Evolutionary conservation across 129 eudicot species (phyloP), one percentile per base, ranked within the genome.

Genomic region (Apium graveolens): DNA sequence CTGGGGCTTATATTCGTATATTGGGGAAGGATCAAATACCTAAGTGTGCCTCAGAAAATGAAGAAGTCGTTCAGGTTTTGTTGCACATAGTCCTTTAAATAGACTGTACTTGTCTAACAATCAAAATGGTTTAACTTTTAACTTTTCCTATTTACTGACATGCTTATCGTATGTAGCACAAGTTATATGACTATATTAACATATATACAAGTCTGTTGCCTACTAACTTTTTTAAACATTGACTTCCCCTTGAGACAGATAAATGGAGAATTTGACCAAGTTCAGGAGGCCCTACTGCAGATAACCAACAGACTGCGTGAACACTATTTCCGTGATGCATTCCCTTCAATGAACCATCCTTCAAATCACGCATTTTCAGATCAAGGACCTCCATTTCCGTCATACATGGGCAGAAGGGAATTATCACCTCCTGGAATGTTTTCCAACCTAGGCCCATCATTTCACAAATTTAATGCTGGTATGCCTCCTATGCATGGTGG

Each of bases 221-320:
- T 31, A 10, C 34, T 31, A 49, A n/a, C 32, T 37, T 29, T 65
- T 73, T 44, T 44, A 29, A 57, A 26, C 17, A 26, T n/a, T 74
- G 48, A 49, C 38, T 27, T 38, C 53, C 35, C 46, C 43, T 46
- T 74, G 76, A 31, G 37, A 49, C 89, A 95, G 99, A 80, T 95
- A 72, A 95, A 83, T 83, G 99, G 99, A 77, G 99, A 92, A 27
- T 79, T 83, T 68, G 91, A 88, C 57, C 78, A 83, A 74, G 96
- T 95, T 78, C 90, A 89, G 12, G 99, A 92, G 86, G 99, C 99
- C 37, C 89, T 95, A 74, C 31, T 92, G 83, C 99, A 95, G 85
- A 90, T 92, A 85, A 95, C 97, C 38, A 49, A 89, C 26, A 87
- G 96, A 55, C 76, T 95, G 78, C 88, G 87, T 68, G 81, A 90